These are phyloP conservation scores for Hymenoscyphus scutula DNA, from an alignment of 2,329 filamentous ascomycete genomes.

Conservation along the genomic window DNA sequence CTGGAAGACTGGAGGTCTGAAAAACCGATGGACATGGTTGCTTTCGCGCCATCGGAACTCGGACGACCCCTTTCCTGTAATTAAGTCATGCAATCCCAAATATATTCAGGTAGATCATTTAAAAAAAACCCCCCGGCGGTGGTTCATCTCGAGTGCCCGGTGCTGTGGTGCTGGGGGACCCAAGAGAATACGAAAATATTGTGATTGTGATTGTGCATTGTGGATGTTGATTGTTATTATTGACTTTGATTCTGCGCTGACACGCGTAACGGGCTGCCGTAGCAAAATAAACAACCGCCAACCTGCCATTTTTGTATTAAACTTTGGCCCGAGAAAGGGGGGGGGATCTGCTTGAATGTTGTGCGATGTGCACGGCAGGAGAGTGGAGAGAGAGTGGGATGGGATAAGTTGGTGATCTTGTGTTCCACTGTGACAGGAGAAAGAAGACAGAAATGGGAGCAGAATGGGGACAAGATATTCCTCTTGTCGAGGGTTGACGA, in stretches of 20 bases:
- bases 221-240: constrained; percentile 5
- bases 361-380: constrained; percentile 1
- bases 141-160: constrained; percentile 1
- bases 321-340: not conserved
- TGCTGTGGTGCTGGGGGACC: not conserved
- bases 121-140: not conserved
- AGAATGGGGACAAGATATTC: not conserved
- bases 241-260: not conserved
- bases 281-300: not conserved
- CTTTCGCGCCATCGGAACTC: not conserved
- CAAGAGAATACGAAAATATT: constrained; percentile 4
- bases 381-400: not conserved
- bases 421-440: constrained; percentile 1
- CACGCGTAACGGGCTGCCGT: constrained; percentile 1
- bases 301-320: not conserved
- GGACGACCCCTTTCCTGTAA: not conserved
- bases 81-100: constrained; percentile 5
- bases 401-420: not conserved
- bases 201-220: not conserved
- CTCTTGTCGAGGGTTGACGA: not conserved
- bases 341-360: constrained; percentile 2
- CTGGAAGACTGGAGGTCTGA: not conserved
- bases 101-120: constrained; percentile 4
- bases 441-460: not conserved
- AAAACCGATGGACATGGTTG: not conserved